Base-by-base conservation (phyloP, 2,329 filamentous ascomycete genomes). In the Fusarium sp. region DNA sequence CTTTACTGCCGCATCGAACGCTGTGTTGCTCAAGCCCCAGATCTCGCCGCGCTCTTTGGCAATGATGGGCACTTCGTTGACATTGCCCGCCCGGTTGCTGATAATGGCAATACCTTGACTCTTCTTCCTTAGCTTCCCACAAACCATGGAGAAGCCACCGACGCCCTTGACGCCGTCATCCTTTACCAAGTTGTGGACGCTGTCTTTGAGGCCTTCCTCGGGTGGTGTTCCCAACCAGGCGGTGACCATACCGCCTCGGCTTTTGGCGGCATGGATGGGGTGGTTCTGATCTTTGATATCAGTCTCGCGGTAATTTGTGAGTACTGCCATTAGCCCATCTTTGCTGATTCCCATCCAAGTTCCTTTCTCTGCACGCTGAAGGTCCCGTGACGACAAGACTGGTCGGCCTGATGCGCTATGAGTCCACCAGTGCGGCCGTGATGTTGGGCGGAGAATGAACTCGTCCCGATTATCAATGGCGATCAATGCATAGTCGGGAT, bases 381-480 rank as follows among this genome's bases (percentile, higher is more conserved):
- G 82, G 75, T 91, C 88, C 58, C 87, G 82, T 20, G 88, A 82
- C 7, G 87, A 90, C 30, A 90, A 82, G 51, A 90, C 80, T 58
- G 82, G 69, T 41, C 77, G 64, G 15, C 81, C 80, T 32, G 81
- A 79, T 39, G 76, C 73, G 20, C 77, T 75, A 62, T 83, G 82
- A 43, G 77, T 82, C 87, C 88, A 90, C 88, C 88, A 90, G 76
- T 89, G 84, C 8, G 88, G 88, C 60, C 85, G 82, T 52, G 85
- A 88, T 3, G 88, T 90, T 6, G 88, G 88, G 27, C 88, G 83
- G 15, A 89, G 82, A 66, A 90, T 87, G 78, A 86, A 90, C 76
- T 90, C 91, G 81, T 95, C 92, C 71, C 92, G 87, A 77, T 95
- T 95, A 80, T 94, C 88, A 75, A 94, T 82, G 62, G 92, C 80